Conservation (phyloP, 352 stramenopile genomes). For the Globisporangium abappressorium region DNA sequence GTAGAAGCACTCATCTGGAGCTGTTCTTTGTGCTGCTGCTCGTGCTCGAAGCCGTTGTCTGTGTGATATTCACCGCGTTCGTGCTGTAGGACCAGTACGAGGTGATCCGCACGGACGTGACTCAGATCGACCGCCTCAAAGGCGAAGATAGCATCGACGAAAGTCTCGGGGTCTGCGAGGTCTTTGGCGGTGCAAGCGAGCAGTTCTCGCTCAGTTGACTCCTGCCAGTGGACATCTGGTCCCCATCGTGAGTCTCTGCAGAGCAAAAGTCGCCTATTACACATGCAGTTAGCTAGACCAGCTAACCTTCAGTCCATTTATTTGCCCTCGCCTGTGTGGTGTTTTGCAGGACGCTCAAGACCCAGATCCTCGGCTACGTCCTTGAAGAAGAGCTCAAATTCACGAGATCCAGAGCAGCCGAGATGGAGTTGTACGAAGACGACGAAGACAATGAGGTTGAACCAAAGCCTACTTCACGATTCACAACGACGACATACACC, state of each 20-base stretch:
- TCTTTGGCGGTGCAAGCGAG: conserved; percentile 58
- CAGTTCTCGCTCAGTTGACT: conserved; percentile 72
- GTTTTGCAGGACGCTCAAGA: conserved; percentile 59
- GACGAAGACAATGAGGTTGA: neutral
- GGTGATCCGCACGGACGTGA: conserved; percentile 93
- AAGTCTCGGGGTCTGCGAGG: conserved; percentile 73
- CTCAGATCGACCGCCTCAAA: conserved; percentile 97
- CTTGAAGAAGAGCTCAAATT: conserved; percentile 61
- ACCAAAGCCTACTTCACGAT: neutral
- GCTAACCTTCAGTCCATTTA: conserved; percentile 23
- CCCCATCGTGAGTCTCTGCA: conserved; percentile 36
- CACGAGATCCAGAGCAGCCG: neutral
- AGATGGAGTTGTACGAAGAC: neutral
- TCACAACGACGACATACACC: neutral
- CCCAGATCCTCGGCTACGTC: conserved; percentile 78
- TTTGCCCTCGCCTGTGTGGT: conserved; percentile 1
- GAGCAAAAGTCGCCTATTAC: no score
- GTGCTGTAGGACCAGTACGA: conserved; percentile 98
- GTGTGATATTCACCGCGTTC: conserved; percentile 97
- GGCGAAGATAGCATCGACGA: conserved; percentile 51
- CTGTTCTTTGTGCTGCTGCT: conserved; percentile 44
- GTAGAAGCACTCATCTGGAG: neutral
- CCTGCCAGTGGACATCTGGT: conserved; percentile 82
- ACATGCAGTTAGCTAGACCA: neutral
- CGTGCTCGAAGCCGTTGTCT: conserved; percentile 90